phyloP scores from a whole-genome alignment of 768 basidiomycete species.

The Flagelloscypha sp. region DNA sequence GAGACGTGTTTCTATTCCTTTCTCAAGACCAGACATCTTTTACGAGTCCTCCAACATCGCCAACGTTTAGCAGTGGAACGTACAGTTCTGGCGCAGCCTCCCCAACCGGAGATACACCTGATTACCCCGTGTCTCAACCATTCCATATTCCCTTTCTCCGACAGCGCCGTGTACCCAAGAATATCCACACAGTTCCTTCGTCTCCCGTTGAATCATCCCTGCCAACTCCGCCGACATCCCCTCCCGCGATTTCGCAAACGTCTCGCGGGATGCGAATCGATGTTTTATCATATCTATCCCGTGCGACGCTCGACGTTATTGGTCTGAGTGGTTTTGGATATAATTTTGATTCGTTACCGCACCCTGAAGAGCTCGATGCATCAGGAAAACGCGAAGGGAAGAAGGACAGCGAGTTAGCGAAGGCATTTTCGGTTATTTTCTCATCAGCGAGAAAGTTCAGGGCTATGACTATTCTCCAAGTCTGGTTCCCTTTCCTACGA shows the following conservation, averaged over 20 bases:
- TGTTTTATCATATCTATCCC: slow-evolving; percentile 55
- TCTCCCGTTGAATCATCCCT: not conserved
- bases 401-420: slow-evolving; percentile 42
- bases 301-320: slow-evolving; percentile 69
- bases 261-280: slow-evolving; percentile 33
- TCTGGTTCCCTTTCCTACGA: slow-evolving; percentile 50
- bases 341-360: slow-evolving; percentile 43
- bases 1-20: slow-evolving; percentile 38
- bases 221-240: too few relatives aligned
- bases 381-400: slow-evolving; percentile 23
- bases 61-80: too few relatives aligned
- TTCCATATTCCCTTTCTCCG: too few relatives aligned
- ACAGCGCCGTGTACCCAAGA: too few relatives aligned
- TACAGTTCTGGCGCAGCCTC: too few relatives aligned
- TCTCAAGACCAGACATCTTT: too few relatives aligned
- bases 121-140: slow-evolving; percentile 12
- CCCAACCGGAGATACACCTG: slow-evolving; percentile 20
- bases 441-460: slow-evolving; percentile 44
- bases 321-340: slow-evolving; percentile 60
- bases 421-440: slow-evolving; percentile 48
- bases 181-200: too few relatives aligned
- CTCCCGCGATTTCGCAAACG: too few relatives aligned
- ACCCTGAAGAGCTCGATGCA: slow-evolving; percentile 25
- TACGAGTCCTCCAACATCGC: too few relatives aligned
- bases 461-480: slow-evolving; percentile 43